Evolutionary conservation across 140 eudicot species (phyloP), one percentile per base, ranked within the genome.

Genomic region (Bidens hawaiensis): DNA sequence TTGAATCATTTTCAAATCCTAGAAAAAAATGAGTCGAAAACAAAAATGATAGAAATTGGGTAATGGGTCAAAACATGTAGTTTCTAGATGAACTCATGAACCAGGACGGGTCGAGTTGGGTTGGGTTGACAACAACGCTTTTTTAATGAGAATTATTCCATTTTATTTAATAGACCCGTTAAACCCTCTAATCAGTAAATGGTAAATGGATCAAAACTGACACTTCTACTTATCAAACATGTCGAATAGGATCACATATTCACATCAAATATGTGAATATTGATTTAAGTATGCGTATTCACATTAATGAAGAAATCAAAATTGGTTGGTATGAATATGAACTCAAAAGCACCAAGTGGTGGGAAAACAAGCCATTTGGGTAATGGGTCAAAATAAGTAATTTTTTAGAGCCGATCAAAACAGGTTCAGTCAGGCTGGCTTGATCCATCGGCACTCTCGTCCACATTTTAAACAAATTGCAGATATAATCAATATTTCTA

Each of bases 1-100:
- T 51, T 70, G 78, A 4, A 58, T 69, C n/a, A 65, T 53, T 65
- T 36, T 50, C 48, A 55, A 40, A 16, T 76, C 86, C 95, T 85
- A 42, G 6, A 71, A 50, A 50, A 46, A 50, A 46, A 19, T 48
- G 8, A 18, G 28, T 19, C 4, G 26, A 22, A 52, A 2, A 23
- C 19, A 25, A 24, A 24, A 13, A 26, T 2, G 45, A 1, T 12
- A 36, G 45, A 11, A 38, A 15, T 38, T 38, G n/a, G 45, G 12
- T 38, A 38, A 38, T 11, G 16, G n/a, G 45, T 11, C 13, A 9
- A 38, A 38, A 36, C 12, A 36, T 8, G 3, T 36, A 36, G 42
- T 36, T 36, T 36, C 8, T 31, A 31, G 11, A 31, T 31, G 38
- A 31, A 31, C 38, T 10, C 1, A 31, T 31, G 38, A 31, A 31